These are phyloP conservation scores for Haematococcus sp. DNA, from an alignment of 139 green algal species.

Conservation along the genomic window DNA sequence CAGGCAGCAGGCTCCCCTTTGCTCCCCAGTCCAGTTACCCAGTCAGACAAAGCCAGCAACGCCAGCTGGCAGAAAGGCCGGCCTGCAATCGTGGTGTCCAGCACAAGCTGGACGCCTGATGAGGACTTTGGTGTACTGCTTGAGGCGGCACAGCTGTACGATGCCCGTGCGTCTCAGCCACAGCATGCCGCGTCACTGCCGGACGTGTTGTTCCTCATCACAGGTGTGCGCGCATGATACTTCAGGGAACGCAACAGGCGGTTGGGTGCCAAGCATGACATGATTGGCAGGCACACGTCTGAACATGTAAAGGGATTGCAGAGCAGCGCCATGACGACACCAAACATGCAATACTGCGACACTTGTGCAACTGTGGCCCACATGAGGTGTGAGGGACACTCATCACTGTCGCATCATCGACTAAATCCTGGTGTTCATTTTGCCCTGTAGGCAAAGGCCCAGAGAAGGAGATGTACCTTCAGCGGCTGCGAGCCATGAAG, in stretches of 20 bases:
- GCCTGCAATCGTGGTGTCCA: slow-evolving; percentile 87
- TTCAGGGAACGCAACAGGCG: no score
- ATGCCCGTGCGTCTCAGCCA: neutral
- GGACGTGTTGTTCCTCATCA: slow-evolving; percentile 64
- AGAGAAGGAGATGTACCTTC: slow-evolving; percentile 67
- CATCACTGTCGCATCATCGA: neutral
- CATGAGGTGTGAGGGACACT: no score
- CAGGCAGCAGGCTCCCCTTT: no score
- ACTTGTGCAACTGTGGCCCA: no score
- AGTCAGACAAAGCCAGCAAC: no score
- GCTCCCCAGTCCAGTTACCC: no score
- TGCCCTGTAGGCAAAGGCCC: slow-evolving; percentile 76
- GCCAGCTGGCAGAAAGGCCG: slow-evolving; percentile 38
- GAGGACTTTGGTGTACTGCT: slow-evolving; percentile 96
- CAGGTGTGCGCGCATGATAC: slow-evolving; percentile 22
- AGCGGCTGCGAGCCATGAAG: slow-evolving; percentile 53
- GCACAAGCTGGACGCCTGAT: slow-evolving; percentile 96
- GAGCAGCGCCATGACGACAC: no score
- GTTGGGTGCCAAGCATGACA: no score
- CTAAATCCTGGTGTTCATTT: neutral
- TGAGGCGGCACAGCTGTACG: slow-evolving; percentile 54
- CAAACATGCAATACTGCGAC: no score
- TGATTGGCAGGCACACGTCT: no score
- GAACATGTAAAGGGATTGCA: no score
- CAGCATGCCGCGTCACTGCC: slow-evolving; percentile 26